Conservation (phyloP, 2,329 filamentous ascomycete species). For the Fusarium metavorans region DNA sequence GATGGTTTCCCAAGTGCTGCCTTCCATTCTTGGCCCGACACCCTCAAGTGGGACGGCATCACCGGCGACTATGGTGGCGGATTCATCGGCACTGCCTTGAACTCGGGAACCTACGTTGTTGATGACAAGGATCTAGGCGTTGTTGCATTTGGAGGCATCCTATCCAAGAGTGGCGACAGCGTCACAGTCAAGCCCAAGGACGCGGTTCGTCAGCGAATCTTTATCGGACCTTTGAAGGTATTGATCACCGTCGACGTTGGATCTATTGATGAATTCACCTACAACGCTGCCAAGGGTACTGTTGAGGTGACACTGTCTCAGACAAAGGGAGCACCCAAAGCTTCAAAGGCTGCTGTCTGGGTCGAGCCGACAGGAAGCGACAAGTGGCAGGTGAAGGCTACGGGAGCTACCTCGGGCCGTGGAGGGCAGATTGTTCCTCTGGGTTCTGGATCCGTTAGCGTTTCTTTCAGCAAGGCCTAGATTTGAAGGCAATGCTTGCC, state of each 20-base stretch:
- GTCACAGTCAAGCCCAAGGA: slow-evolving; percentile 57
- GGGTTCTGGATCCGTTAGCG: background rate
- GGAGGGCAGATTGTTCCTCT: slow-evolving; percentile 39
- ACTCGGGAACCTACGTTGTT: slow-evolving; percentile 62
- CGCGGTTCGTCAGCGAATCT: slow-evolving; percentile 60
- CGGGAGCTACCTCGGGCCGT: slow-evolving; percentile 10
- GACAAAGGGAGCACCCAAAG: slow-evolving; percentile 41
- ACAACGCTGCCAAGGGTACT: slow-evolving; percentile 23
- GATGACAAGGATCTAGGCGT: slow-evolving; percentile 58
- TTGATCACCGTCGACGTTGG: slow-evolving; percentile 58
- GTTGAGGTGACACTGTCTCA: slow-evolving; percentile 48
- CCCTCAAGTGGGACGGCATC: slow-evolving; percentile 67
- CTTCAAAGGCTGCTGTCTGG: slow-evolving; percentile 51
- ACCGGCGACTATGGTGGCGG: slow-evolving; percentile 69
- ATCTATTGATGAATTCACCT: slow-evolving; percentile 54
- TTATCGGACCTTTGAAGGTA: slow-evolving; percentile 60
- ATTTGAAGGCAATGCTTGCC: no score
- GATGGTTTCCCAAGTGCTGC: slow-evolving; percentile 67
- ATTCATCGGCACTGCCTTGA: slow-evolving; percentile 64
- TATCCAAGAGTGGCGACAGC: slow-evolving; percentile 40
- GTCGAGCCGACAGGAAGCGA: slow-evolving; percentile 45
- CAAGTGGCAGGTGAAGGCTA: slow-evolving; percentile 16
- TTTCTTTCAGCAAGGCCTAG: slow-evolving; percentile 8
- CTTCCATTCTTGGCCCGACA: slow-evolving; percentile 69
- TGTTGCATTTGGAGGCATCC: slow-evolving; percentile 62